Conservation (phyloP, 306 rosid genomes). For the Arachis stenosperma region DNA sequence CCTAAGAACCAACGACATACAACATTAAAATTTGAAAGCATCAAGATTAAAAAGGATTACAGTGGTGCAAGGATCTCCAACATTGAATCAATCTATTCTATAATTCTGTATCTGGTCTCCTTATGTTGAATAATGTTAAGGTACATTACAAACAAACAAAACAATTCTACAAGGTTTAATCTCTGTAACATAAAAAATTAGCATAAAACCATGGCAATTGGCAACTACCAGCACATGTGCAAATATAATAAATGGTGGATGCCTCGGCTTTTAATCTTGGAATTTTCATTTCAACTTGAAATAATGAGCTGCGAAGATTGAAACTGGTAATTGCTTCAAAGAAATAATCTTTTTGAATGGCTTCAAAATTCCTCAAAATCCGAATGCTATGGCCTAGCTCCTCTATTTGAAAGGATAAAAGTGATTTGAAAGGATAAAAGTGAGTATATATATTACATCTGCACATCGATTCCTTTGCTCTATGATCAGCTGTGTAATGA, state of each 20-base stretch:
- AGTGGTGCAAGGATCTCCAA: conserved; percentile 30
- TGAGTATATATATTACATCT: conserved; percentile 38
- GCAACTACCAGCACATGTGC: conserved; percentile 1
- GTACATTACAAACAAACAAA: conserved; percentile 27
- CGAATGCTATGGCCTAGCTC: conserved; percentile 26
- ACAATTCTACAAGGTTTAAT: conserved; percentile 20
- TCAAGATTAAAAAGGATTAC: conserved; percentile 1
- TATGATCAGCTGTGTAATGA: conserved; percentile 43
- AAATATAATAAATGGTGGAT: conserved; percentile 25
- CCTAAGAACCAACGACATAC: conserved; percentile 3
- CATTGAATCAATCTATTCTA: conserved; percentile 15
- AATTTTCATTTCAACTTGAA: conserved; percentile 26
- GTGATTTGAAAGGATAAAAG: conserved; percentile 33
- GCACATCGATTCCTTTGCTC: conserved; percentile 34
- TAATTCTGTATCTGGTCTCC: not conserved
- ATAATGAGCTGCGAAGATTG: conserved; percentile 30
- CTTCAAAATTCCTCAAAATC: conserved; percentile 40
- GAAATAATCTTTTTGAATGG: conserved; percentile 34
- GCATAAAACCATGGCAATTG: conserved; percentile 10
- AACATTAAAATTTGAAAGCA: not conserved
- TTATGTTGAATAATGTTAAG: conserved; percentile 19
- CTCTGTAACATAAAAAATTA: conserved; percentile 5
- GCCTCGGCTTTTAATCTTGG: conserved; percentile 19
- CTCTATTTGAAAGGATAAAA: conserved; percentile 36
- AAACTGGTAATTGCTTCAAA: conserved; percentile 40